A percentile compares a stretch with the other conserved stretches of the same genome.
phyloP scores from a whole-genome alignment of 2,329 filamentous ascomycete species.

The Geosmithia flava region DNA sequence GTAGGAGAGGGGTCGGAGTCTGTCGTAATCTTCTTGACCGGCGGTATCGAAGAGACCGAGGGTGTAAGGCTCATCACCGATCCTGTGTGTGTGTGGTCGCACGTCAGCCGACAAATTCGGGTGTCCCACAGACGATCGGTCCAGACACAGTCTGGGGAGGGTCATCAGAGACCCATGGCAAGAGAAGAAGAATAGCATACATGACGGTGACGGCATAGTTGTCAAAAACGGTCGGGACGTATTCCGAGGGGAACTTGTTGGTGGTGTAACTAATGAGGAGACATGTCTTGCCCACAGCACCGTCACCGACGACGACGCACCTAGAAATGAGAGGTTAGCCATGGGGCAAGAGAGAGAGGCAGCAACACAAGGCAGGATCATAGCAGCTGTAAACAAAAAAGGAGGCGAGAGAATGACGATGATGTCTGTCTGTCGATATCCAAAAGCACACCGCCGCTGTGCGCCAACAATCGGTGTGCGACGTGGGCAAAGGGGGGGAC shows the following conservation, averaged over 20 bases:
- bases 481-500: background rate
- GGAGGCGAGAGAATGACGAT: background rate
- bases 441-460: background rate
- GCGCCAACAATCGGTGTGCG: background rate
- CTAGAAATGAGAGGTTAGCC: conserved; percentile 32
- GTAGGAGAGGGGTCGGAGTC: conserved; percentile 90
- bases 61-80: conserved; percentile 96
- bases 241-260: conserved; percentile 99
- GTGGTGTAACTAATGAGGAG: conserved; percentile 98
- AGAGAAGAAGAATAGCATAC: conserved; percentile 31
- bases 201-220: conserved; percentile 99
- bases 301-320: conserved; percentile 97
- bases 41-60: conserved; percentile 96
- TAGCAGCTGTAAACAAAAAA: background rate
- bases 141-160: background rate
- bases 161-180: no score
- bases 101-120: background rate
- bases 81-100: conserved; percentile 62
- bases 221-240: conserved; percentile 97
- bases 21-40: conserved; percentile 98
- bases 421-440: background rate
- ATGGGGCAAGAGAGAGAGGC: background rate
- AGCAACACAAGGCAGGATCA: background rate
- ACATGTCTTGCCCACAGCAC: conserved; percentile 98
- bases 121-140: no score